Evolutionary conservation across 495 filamentous ascomycete genomes (phyloP).

Genomic region (Aspergillus heteromorphus): DNA sequence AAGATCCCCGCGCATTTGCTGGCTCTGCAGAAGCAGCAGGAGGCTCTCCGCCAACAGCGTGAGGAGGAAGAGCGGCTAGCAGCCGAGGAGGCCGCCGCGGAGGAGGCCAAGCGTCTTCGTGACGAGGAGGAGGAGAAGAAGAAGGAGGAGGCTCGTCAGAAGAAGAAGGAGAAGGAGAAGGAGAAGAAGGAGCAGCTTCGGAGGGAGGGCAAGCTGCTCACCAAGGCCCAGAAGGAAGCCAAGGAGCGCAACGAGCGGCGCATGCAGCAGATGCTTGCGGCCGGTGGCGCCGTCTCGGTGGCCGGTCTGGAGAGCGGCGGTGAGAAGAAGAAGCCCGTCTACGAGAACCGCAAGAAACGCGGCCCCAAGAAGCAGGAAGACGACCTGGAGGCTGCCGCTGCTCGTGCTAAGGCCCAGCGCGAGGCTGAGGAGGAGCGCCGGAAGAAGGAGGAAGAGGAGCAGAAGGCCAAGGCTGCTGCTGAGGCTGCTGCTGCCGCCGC

Average conservation of each 20-base stretch:
- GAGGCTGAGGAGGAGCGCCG: constrained; percentile 69
- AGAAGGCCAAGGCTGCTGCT: constrained; percentile 55
- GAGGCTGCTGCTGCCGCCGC: constrained; percentile 54
- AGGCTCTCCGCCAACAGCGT: constrained; percentile 63
- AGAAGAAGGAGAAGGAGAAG: constrained; percentile 92
- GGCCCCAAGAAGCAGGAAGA: constrained; percentile 68
- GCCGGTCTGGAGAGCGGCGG: constrained; percentile 62
- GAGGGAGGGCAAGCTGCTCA: constrained; percentile 90
- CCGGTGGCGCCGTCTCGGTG: constrained; percentile 70
- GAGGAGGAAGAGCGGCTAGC: constrained; percentile 71
- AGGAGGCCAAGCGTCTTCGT: constrained; percentile 61
- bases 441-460: constrained; percentile 58
- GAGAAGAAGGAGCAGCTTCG: constrained; percentile 93
- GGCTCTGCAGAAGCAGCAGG: constrained; percentile 88
- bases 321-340: constrained; percentile 70
- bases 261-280: constrained; percentile 88
- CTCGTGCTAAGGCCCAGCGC: constrained; percentile 53
- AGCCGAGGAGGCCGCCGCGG: constrained; percentile 66
- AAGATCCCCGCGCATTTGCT: constrained; percentile 78
- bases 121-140: constrained; percentile 72
- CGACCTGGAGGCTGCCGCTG: constrained; percentile 58
- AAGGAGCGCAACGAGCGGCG: constrained; percentile 78
- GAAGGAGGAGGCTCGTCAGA: constrained; percentile 66
- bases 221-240: constrained; percentile 87
- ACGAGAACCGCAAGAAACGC: constrained; percentile 73